Conservation (phyloP, 495 filamentous ascomycete genomes). For the Monascus purpureus region DNA sequence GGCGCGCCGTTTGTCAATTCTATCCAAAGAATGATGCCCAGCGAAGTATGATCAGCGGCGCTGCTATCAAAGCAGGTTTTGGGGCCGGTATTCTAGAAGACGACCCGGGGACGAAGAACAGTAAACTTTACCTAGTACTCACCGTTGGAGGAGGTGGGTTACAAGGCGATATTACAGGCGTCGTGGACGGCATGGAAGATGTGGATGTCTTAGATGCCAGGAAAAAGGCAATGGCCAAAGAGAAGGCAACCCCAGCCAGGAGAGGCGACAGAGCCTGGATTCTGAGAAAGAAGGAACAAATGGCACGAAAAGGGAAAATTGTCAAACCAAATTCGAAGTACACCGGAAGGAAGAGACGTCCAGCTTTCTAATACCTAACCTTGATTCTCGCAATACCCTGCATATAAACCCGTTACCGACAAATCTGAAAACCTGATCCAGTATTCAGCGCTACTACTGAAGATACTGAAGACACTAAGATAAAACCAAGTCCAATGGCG, state of each 20-base stretch:
- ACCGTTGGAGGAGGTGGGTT: conserved; percentile 75
- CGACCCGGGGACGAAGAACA: conserved; percentile 88
- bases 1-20: conserved; percentile 89
- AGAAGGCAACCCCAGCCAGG: conserved; percentile 29
- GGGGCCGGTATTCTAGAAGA: conserved; percentile 91
- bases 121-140: conserved; percentile 85
- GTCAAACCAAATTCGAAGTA: conserved; percentile 86
- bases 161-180: conserved; percentile 68
- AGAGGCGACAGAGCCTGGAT: conserved; percentile 90
- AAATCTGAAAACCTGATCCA: no score
- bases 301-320: conserved; percentile 85
- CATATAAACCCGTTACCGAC: no score
- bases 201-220: conserved; percentile 68
- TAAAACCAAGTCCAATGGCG: no score
- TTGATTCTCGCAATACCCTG: no score
- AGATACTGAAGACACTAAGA: no score
- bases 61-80: conserved; percentile 87
- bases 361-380: conserved; percentile 33
- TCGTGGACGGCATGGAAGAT: conserved; percentile 74
- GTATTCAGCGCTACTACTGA: no score
- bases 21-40: conserved; percentile 93
- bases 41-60: conserved; percentile 75
- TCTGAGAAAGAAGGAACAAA: conserved; percentile 86
- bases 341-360: conserved; percentile 74
- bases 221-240: conserved; percentile 35